A percentile compares a stretch with the other conserved stretches of the same genome.
phyloP scores from a whole-genome alignment of 768 basidiomycete species.

The Amanita phalloides region DNA sequence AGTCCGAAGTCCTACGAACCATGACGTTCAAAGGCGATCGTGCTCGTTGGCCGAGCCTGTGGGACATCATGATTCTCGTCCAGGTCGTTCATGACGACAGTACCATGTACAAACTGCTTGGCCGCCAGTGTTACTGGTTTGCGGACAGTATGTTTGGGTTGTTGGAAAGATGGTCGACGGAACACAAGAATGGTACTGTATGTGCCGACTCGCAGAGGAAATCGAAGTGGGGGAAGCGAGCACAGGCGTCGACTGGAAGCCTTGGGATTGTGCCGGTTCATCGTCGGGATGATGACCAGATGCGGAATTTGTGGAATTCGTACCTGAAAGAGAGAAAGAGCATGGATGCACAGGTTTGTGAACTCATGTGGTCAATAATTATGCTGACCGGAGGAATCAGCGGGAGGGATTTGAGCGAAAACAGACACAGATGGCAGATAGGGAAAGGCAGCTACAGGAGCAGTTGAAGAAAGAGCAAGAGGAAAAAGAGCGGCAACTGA shows the following conservation, averaged over 20 bases:
- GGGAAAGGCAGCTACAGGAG: too few species aligned
- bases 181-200: background rate
- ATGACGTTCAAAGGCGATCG: background rate
- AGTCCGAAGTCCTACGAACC: background rate
- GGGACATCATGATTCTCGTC: background rate
- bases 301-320: too few species aligned
- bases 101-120: background rate
- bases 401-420: too few species aligned
- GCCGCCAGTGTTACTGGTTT: constrained; percentile 1
- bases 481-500: too few species aligned
- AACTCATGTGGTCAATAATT: too few species aligned
- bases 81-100: background rate
- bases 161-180: background rate
- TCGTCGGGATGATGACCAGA: background rate
- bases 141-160: background rate
- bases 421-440: too few species aligned
- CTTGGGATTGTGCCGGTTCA: background rate
- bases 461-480: too few species aligned
- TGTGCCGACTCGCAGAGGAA: background rate
- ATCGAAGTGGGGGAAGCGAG: background rate
- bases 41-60: background rate
- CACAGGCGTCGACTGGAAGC: background rate
- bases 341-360: too few species aligned
- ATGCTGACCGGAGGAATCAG: too few species aligned
- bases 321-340: too few species aligned